Base-by-base conservation (phyloP, 495 filamentous ascomycete genomes). In the Podospora pseudocomata region DNA sequence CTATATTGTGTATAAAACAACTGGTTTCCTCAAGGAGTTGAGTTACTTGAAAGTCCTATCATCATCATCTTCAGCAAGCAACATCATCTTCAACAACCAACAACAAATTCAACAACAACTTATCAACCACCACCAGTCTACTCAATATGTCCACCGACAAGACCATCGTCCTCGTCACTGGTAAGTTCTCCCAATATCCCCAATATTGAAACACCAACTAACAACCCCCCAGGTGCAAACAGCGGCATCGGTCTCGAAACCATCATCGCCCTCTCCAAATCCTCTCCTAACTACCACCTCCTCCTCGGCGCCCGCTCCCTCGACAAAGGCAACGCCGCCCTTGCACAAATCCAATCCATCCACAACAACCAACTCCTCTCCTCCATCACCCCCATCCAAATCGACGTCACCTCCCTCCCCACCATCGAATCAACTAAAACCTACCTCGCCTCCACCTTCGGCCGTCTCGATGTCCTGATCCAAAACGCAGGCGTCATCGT, bases 221-320 rank as follows among this genome's bases (percentile, higher is more conserved):
- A 20, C 20, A 20, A 20, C 20, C 20, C 20, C 20, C 20, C 69
- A 73, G 78, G 80, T 23, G 76, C 77, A 65, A 85, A 85, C 71
- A 80, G 80, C 54, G 84, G 84, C 65, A 78, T 86, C 62, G 84
- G 85, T 32, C 78, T 80, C 62, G 78, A 85, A 65, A 81, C 77
- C 6, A 79, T 84, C 65, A 74, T 75, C 44, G 77, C 82, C 2
- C 76, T 86, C 15, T 76, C 71, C 66, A 59, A 74, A 16, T 76
- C 80, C 4, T 68, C 71, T 1, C 70, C 77, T 26, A 34, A 78
- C 6, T 86, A 83, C 69, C 78, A 77, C 60, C 78, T 87, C 32
- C 60, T 86, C 27, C 64, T 87, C n/a, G 79, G 79, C 20, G 73
- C 75, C 26, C 79, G 86, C 23, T 75, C 72, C 18, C 20, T 79